Evolutionary conservation across 768 basidiomycete species (phyloP), one percentile per base, ranked within the genome.

Genomic region (Boletales sp.): DNA sequence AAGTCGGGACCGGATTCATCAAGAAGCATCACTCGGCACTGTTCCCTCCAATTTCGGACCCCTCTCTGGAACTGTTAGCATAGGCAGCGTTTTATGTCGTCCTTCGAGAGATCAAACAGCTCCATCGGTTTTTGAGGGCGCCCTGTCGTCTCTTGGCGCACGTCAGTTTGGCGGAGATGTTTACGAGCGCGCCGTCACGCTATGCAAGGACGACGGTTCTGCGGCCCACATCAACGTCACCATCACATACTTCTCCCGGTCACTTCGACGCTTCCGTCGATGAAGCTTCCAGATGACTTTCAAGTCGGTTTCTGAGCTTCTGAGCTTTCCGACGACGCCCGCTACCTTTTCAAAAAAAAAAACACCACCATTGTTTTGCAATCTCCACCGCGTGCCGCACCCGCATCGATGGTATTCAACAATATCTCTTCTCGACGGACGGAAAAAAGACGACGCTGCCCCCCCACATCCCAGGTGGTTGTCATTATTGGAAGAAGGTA

Each of bases 1-100:
- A 94, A 51, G 80, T 97, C 12, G 94, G 95, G 62, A 95, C 94
- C 3, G 91, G 91, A 4, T 97, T 97, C 64, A 94, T 97, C 58
- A 78, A 81, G 92, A 92, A 90, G 81, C 86, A 95, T 63, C 78
- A 81, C 59, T 74, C 83, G 36, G 80, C 87, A 49, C 73, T 97
- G n/a, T 93, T 97, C 72, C 87, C 88, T 3, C 73, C 80, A 0
- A 56, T 83, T 3, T 55, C 72, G 7, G 69, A 78, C 14, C 84
- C 90, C 2, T 75, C 79, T 1, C 71, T 84, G 0, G 79, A 83
- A 40, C 59, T 88, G 11, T 70, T 94, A 6, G 89, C 87, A 3
- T 87, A 89, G 63, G 88, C 87, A 1, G 92, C 87, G 0, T 73
- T 97, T 7, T 95, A 79, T 61, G 70, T 90, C 11, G 76, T 74